These are phyloP conservation scores for Lasiosphaeria miniovina DNA, from an alignment of 495 filamentous ascomycete genomes.

Conservation along the genomic window DNA sequence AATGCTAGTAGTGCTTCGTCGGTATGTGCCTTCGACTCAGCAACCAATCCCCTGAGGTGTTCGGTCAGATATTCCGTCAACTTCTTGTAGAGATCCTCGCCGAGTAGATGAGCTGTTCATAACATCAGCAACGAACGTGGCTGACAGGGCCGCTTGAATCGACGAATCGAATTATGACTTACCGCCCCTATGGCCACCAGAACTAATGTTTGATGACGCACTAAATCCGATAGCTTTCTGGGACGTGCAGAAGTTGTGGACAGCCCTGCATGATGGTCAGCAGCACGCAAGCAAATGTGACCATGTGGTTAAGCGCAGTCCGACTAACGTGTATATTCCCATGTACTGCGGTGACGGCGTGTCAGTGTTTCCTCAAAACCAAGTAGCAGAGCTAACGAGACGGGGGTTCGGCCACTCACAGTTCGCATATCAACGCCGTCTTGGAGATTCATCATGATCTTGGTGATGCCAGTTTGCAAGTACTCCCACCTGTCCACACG, in stretches of 20 bases:
- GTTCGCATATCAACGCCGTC: slow-evolving; percentile 89
- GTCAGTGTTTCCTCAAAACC: slow-evolving; percentile 11
- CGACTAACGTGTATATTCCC: slow-evolving; percentile 87
- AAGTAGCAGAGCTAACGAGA: background rate
- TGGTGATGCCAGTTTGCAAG: slow-evolving; percentile 79
- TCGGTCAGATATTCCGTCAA: slow-evolving; percentile 76
- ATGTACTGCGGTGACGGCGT: slow-evolving; percentile 61
- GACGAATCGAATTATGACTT: slow-evolving; percentile 25
- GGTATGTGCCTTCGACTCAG: slow-evolving; percentile 67
- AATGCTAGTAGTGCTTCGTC: slow-evolving; percentile 92
- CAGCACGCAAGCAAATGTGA: background rate
- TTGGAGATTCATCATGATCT: slow-evolving; percentile 88
- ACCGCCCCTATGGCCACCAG: slow-evolving; percentile 76
- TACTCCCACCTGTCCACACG: slow-evolving; percentile 70
- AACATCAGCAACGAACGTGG: slow-evolving; percentile 18
- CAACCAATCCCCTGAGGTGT: slow-evolving; percentile 66
- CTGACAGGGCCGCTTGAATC: background rate
- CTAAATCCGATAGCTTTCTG: slow-evolving; percentile 73
- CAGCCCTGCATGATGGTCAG: slow-evolving; percentile 58
- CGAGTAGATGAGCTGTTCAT: slow-evolving; percentile 75
- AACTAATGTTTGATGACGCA: slow-evolving; percentile 30
- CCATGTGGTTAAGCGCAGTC: background rate
- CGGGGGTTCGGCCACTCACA: slow-evolving; percentile 47
- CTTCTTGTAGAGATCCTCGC: slow-evolving; percentile 93
- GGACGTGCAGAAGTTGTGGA: slow-evolving; percentile 99